These are phyloP conservation scores for Symbiodinium pilosum DNA, from an alignment of 73 alveolate species.

Conservation along the genomic window DNA sequence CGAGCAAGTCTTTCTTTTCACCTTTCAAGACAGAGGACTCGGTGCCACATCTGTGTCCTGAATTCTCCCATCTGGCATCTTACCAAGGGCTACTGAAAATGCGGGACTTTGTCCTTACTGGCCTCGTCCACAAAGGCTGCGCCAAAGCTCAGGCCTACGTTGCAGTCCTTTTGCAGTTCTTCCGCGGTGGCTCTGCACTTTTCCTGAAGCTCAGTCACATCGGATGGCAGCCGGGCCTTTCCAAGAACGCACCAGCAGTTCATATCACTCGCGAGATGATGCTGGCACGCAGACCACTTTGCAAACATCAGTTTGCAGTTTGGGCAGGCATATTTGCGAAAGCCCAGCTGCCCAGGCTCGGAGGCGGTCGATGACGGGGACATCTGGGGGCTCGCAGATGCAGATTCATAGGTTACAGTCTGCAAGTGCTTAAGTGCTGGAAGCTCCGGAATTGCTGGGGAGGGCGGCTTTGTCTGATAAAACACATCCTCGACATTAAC, in stretches of 20 bases:
- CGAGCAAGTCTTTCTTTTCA: no score
- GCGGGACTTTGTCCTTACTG: background rate
- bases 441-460: background rate
- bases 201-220: slow-evolving; percentile 3
- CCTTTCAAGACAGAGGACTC: background rate
- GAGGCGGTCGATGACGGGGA: background rate
- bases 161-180: background rate
- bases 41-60: background rate
- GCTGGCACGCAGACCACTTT: slow-evolving; percentile 47
- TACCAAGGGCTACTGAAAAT: slow-evolving; percentile 5
- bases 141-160: background rate
- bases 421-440: background rate
- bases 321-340: slow-evolving; percentile 35
- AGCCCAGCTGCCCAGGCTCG: background rate
- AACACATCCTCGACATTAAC: background rate
- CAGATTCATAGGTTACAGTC: background rate
- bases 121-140: background rate
- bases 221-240: slow-evolving; percentile 13
- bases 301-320: slow-evolving; percentile 17
- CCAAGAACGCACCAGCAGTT: background rate
- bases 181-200: background rate
- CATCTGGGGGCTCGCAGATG: slow-evolving; percentile 8
- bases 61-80: slow-evolving; percentile 13
- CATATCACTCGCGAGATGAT: background rate
- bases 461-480: background rate